phyloP scores from a whole-genome alignment of 805 yeast species.

The Pichia nakasei region DNA sequence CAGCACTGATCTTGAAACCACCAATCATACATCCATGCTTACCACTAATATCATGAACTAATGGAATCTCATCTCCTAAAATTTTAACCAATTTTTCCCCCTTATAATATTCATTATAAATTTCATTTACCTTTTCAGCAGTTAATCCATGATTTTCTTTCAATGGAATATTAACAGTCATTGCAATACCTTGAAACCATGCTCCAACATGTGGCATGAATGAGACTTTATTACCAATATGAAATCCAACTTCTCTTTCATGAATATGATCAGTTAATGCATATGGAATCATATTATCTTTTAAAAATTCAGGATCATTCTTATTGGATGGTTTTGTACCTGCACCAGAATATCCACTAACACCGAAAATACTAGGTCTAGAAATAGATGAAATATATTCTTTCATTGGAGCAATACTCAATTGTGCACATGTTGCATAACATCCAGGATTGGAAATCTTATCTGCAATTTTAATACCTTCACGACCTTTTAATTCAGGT shows the following conservation, averaged over 20 bases:
- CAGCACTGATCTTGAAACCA: conserved; percentile 88
- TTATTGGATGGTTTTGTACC: conserved; percentile 98
- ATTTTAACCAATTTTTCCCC: conserved; percentile 81
- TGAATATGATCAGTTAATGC: conserved; percentile 95
- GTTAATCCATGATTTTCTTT: conserved; percentile 47
- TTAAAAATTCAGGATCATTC: conserved; percentile 69
- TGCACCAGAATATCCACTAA: conserved; percentile 98
- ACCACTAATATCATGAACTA: conserved; percentile 84
- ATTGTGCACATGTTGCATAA: conserved; percentile 97
- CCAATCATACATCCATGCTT: conserved; percentile 94
- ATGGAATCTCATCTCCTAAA: conserved; percentile 89
- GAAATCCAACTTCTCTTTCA: conserved; percentile 83
- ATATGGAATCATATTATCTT: conserved; percentile 86
- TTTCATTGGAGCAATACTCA: conserved; percentile 82
- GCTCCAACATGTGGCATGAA: conserved; percentile 97
- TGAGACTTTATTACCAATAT: conserved; percentile 70
- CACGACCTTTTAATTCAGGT: conserved; percentile 80
- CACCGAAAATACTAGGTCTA: conserved; percentile 83
- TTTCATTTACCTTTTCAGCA: conserved; percentile 71
- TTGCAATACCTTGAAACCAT: conserved; percentile 98
- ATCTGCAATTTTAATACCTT: conserved; percentile 55
- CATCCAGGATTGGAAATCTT: conserved; percentile 97
- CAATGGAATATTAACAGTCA: conserved; percentile 86
- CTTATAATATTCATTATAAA: conserved; percentile 81
- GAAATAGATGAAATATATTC: conserved; percentile 47